Evolutionary conservation across 768 basidiomycete species (phyloP), one percentile per base, ranked within the genome.

Genomic region (Tulasnella sp.): DNA sequence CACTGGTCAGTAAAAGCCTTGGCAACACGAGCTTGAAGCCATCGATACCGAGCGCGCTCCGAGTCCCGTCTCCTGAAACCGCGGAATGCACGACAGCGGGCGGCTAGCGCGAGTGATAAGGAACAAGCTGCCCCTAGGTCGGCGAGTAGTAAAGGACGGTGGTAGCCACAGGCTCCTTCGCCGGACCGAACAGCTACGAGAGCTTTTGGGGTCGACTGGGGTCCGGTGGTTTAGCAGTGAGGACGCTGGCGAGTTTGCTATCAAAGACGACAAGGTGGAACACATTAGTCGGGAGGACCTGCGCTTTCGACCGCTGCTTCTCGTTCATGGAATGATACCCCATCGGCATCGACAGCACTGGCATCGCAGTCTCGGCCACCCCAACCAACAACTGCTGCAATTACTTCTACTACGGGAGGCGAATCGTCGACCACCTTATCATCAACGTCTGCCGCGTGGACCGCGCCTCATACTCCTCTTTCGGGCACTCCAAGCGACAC

Each of bases 201-300:
- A 69, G 68, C 42, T 69, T 69, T 17, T 69, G 68, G 68, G 47
- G n/a, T 34, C 39, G 41, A n/a, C 26, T 69, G 40, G 68, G 42
- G 44, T 32, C 40, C 5, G 42, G 68, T 37, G 42, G 68, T 9
- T 35, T 34, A 17, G 63, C 22, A 64, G 63, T 22, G 3, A 47
- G 44, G 44, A 47, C 44, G 19, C 42, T 42, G 11, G 14, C 42
- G 42, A 14, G 16, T 14, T 47, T 22, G 44, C 44, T 22, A 3
- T 47, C 44, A 17, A 47, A 17, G 44, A 47, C n/a, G n/a, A 47
- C 8, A 22, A n/a, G 5, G 12, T 2, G 19, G 44, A 47, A 22
- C 9, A 47, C n/a, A n/a, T n/a, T n/a, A 4, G 19, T n/a, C 44
- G 17, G 44, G n/a, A 47, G 44, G 3, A 47, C 8, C 44, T 47